Base-by-base conservation (phyloP, 345 rosid genomes). In the Populus deltoides region DNA sequence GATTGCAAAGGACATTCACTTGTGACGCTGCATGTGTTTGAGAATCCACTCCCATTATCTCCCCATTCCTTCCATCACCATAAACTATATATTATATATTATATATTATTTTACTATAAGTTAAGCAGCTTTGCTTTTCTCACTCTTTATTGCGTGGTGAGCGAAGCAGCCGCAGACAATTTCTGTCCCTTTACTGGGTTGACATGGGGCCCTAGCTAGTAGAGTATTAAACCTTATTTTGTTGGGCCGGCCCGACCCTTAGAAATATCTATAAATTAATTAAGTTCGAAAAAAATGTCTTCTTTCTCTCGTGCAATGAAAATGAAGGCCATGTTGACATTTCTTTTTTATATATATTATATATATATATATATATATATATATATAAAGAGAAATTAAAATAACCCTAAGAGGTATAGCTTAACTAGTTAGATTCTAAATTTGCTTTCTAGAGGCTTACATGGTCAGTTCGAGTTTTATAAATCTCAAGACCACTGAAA, bases 1-100 rank as follows among this genome's bases (percentile, higher is more conserved):
- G 87, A 85, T 82, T 76, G 77, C 83, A 57, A 82, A 80, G 82
- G 80, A 77, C 83, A 83, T 83, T 77, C 74, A 70, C 75, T 71
- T 78, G 82, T 39, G 80, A 77, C 29, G 80, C 69, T 81, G 83
- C 87, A 84, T 82, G 87, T 82, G 87, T 84, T 80, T 2, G 75
- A 79, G 84, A 84, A 84, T 84, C 89, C 67, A 69, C 76, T 68
- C 65, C 66, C 81, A 66, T 78, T 82, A 81, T 81, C 80, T 47
- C 47, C 70, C 75, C 76, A 13, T 45, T 35, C 59, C 22, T 31
- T 47, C 38, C 17, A 29, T 8, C 61, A 25, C 39, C 27, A 68
- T 59, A 38, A 76, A 67, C 65, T 59, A 59, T 59, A 24, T 55
- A 6, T 24, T 2, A 13, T 47, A 57, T 57, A 24, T 55, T 57